Percentiles rank a stretch among this genome's conserved stretches.
Conservation (phyloP, 2,329 filamentous ascomycete genomes). For the Aspergillus fumigatus region DNA sequence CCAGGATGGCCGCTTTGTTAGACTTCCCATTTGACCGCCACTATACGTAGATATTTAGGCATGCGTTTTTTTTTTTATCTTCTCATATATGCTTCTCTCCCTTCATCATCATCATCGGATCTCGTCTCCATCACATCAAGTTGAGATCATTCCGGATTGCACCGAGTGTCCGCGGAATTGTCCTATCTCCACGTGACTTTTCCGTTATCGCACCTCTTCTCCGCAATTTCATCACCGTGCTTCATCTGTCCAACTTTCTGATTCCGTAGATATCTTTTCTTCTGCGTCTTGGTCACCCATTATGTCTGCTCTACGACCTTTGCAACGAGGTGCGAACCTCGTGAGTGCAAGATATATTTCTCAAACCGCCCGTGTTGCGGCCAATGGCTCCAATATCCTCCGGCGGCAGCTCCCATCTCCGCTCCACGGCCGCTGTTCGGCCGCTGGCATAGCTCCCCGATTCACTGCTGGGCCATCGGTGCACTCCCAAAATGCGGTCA, state of each 20-base stretch:
- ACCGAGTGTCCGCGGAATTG: constrained; percentile 16
- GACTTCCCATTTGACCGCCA: neutral
- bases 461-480: constrained; percentile 6
- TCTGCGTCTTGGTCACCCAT: constrained; percentile 6
- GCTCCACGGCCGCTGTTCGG: constrained; percentile 20
- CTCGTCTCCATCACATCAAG: neutral
- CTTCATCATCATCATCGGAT: neutral
- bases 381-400: constrained; percentile 29
- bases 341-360: constrained; percentile 23
- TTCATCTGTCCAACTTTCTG: constrained; percentile 12
- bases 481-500: constrained; percentile 11
- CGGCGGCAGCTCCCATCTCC: constrained; percentile 27
- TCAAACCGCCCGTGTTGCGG: constrained; percentile 22
- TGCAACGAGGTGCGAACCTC: constrained; percentile 28
- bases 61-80: neutral
- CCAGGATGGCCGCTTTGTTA: neutral
- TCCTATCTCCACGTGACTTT: constrained; percentile 40
- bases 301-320: constrained; percentile 27
- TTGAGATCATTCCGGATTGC: constrained; percentile 7
- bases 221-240: constrained; percentile 13
- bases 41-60: neutral
- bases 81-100: constrained; percentile 2
- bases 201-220: constrained; percentile 23
- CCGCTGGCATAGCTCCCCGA: constrained; percentile 7
- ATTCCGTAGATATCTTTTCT: constrained; percentile 4